Percentiles rank a stretch among this genome's conserved stretches.
Conservation (phyloP, 257 asterid species). For the Solanum pennellii region DNA sequence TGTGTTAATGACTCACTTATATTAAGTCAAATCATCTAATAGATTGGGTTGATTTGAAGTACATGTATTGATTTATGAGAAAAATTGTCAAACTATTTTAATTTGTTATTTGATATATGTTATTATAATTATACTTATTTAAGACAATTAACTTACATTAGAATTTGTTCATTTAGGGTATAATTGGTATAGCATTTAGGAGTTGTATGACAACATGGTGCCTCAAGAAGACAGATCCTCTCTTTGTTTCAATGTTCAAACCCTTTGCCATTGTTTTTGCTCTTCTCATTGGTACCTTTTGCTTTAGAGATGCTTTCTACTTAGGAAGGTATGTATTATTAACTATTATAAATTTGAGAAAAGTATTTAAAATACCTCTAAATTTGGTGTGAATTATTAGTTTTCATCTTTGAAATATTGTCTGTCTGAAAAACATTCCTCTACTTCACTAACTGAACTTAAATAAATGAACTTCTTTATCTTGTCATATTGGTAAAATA, state of each 20-base stretch:
- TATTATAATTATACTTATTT: too few species aligned
- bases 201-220: constrained; percentile 49
- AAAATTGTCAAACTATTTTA: too few species aligned
- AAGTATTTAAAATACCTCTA: too few species aligned
- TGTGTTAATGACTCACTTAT: too few species aligned
- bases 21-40: too few species aligned
- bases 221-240: constrained; percentile 47
- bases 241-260: constrained; percentile 42
- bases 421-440: accelerated
- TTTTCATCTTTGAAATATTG: too few species aligned
- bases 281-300: constrained; percentile 23
- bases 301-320: constrained; percentile 32
- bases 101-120: too few species aligned
- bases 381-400: background rate
- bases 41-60: too few species aligned
- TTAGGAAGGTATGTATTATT: constrained; percentile 28
- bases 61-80: too few species aligned
- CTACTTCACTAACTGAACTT: background rate
- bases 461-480: too few species aligned
- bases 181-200: constrained; percentile 15
- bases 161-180: background rate
- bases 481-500: background rate
- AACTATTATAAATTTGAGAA: background rate
- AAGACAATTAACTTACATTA: too few species aligned
- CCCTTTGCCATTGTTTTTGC: constrained; percentile 41